phyloP scores from a whole-genome alignment of 805 yeast species.

The Candida ortonii region DNA sequence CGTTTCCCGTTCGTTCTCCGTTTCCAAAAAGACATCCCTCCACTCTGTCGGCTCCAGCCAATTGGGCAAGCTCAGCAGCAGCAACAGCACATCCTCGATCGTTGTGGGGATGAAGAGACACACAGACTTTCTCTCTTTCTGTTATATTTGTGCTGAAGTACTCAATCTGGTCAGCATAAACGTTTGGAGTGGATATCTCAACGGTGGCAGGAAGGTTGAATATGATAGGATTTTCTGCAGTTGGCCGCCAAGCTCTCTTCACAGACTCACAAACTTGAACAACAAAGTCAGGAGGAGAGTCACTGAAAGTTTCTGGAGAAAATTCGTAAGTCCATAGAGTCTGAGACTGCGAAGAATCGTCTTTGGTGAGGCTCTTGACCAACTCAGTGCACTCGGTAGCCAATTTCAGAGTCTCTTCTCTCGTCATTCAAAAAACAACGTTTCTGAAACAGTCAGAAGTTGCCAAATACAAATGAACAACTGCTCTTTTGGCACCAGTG shows the following conservation, averaged over 20 bases:
- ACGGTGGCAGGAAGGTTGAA: conserved; percentile 82
- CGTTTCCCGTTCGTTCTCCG: conserved; percentile 85
- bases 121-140: conserved; percentile 66
- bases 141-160: conserved; percentile 64
- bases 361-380: conserved; percentile 68
- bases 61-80: conserved; percentile 69
- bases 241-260: conserved; percentile 74
- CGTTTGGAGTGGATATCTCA: conserved; percentile 72
- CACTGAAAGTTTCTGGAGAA: conserved; percentile 76
- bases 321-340: conserved; percentile 73
- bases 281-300: conserved; percentile 70
- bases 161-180: conserved; percentile 78
- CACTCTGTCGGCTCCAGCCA: conserved; percentile 82
- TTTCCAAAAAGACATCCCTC: conserved; percentile 82
- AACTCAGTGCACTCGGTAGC: conserved; percentile 70
- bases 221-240: conserved; percentile 66
- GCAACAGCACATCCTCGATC: conserved; percentile 88
- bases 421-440: conserved; percentile 69
- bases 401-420: conserved; percentile 61
- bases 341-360: conserved; percentile 59
- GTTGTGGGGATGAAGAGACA: conserved; percentile 76
- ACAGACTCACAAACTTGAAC: conserved; percentile 78
- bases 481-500: conserved; percentile 69
- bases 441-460: conserved; percentile 74
- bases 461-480: conserved; percentile 70